Evolutionary conservation across 805 yeast species (phyloP).

Genomic region (Hanseniaspora pseudoguilliermondii): DNA sequence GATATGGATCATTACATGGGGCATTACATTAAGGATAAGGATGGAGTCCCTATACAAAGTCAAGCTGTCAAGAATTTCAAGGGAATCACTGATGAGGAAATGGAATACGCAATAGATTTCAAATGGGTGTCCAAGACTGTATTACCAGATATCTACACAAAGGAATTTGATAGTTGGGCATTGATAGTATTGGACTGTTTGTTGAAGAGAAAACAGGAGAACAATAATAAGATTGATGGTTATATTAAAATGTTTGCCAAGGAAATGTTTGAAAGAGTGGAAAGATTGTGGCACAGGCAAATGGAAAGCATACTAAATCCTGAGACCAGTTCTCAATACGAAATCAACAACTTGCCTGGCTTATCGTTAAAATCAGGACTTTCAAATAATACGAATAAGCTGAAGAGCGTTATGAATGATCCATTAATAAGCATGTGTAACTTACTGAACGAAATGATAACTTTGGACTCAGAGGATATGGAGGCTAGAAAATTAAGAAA

Average conservation of each 20-base stretch:
- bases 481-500: conserved; percentile 68
- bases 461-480: conserved; percentile 50
- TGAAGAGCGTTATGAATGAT: conserved; percentile 49
- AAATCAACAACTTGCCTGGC: conserved; percentile 69
- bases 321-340: conserved; percentile 49
- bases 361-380: background rate
- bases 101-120: conserved; percentile 31
- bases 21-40: conserved; percentile 17
- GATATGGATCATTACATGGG: conserved; percentile 84
- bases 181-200: conserved; percentile 60
- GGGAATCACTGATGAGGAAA: conserved; percentile 28
- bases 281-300: conserved; percentile 54
- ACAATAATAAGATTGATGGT: conserved; percentile 20
- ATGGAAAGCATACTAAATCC: conserved; percentile 60
- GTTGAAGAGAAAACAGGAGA: conserved; percentile 38
- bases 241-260: conserved; percentile 59
- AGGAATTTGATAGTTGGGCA: conserved; percentile 83
- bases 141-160: conserved; percentile 61
- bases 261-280: conserved; percentile 51
- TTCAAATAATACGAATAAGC: conserved; percentile 27
- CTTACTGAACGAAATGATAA: conserved; percentile 55
- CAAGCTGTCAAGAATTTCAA: conserved; percentile 30
- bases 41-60: conserved; percentile 3
- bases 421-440: conserved; percentile 67
- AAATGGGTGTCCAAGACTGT: conserved; percentile 72